These are phyloP conservation scores for Xylaria sp. DNA, from an alignment of 2,329 filamentous ascomycete species.

Conservation along the genomic window DNA sequence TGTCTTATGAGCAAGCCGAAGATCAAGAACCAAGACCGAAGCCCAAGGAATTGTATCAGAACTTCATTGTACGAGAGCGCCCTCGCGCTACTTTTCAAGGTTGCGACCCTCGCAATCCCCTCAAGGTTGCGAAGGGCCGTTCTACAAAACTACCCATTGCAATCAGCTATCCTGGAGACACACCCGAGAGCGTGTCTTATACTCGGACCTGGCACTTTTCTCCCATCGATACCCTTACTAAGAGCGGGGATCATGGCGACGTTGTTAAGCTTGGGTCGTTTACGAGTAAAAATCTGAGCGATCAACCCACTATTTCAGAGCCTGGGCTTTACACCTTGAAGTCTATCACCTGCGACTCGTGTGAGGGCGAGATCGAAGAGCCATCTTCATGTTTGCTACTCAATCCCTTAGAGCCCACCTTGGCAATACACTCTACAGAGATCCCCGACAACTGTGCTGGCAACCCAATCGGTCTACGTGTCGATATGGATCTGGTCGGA, in stretches of 20 bases:
- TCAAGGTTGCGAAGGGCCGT: conserved; percentile 84
- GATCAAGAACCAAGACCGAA: conserved; percentile 73
- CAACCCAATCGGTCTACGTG: conserved; percentile 88
- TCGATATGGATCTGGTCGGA: conserved; percentile 89
- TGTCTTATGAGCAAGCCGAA: conserved; percentile 76
- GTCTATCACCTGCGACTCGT: conserved; percentile 81
- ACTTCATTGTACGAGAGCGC: conserved; percentile 86
- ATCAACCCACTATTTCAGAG: conserved; percentile 75
- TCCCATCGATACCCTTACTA: conserved; percentile 73
- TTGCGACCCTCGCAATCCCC: conserved; percentile 81
- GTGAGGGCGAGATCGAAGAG: conserved; percentile 88
- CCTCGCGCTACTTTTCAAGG: conserved; percentile 76
- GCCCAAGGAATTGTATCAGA: conserved; percentile 73
- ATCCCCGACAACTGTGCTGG: conserved; percentile 96
- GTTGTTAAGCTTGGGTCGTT: conserved; percentile 67
- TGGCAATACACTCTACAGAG: conserved; percentile 78
- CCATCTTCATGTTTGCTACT: conserved; percentile 92
- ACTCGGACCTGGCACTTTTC: conserved; percentile 85
- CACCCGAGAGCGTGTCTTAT: conserved; percentile 72
- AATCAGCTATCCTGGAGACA: conserved; percentile 71
- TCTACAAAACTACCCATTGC: conserved; percentile 74
- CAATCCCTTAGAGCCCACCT: conserved; percentile 87
- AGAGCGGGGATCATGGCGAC: conserved; percentile 75
- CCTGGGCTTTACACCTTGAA: conserved; percentile 89
- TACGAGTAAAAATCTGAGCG: conserved; percentile 68